Evolutionary conservation across 2,329 filamentous ascomycete species (phyloP), one percentile per base, ranked within the genome.

Genomic region (Pseudogymnoascus sp.): DNA sequence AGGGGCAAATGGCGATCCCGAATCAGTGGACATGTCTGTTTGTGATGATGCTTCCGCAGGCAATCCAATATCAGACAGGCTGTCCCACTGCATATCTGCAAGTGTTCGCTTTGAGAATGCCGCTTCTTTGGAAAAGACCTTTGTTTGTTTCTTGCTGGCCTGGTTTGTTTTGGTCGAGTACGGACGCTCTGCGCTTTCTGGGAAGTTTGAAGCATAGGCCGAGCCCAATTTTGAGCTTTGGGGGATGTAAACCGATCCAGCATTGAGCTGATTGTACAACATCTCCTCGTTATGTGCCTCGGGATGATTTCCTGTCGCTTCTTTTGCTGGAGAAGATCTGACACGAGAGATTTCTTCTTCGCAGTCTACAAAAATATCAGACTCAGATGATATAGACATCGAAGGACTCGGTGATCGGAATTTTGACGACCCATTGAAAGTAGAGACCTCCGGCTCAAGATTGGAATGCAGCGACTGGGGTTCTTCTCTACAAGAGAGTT

Each of bases 311-410:
- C 7, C 23, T 18, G 9, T n/a, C 26, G 10, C 9, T 30, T 12
- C 23, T 28, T 52, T 52, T 18, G 45, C 23, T 30, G 45, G 26
- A 30, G 23, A 52, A 30, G 45, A 52, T 52, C 45, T 52, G 15
- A 30, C 45, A 18, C 30, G n/a, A 30, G 45, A 52, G 45, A 30
- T 52, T 30, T 30, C 45, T 52, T 52, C 41, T 28, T 48, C 45
- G 45, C n/a, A 52, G 45, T 52, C 26, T 30, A 52, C 23, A 52
- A 52, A 52, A 26, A 30, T n/a, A 30, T 52, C 45, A 18, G 45
- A 52, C 30, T 48, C 26, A 12, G 45, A 52, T 9, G 26, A 52
- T 30, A 26, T 30, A 10, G 45, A 52, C 23, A 52, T 30, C 18
- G 30, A 26, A 7, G 39, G 45, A 13, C 45, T 52, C 18, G n/a